phyloP scores from a whole-genome alignment of 1,284 basidiomycete species.

The Trichosporon sp. region DNA sequence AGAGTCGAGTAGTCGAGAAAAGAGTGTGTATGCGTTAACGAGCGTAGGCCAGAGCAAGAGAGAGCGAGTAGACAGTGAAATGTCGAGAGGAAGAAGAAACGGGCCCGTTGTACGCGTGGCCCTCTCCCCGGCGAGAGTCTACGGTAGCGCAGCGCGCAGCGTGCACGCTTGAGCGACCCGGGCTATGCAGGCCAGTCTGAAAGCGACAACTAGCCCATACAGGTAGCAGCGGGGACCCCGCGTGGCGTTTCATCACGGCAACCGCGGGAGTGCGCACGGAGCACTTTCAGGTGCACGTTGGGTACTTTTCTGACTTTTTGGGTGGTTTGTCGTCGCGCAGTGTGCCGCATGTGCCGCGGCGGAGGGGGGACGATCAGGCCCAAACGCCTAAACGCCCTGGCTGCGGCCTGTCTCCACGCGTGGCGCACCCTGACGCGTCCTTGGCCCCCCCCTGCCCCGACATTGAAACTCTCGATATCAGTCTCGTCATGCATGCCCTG shows the following conservation, averaged over 20 bases:
- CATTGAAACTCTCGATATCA: not conserved
- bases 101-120: not conserved
- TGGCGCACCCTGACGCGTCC: not conserved
- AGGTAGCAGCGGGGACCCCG: not conserved
- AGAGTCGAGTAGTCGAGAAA: not conserved
- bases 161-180: not conserved
- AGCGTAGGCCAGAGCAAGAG: not conserved
- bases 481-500: not conserved
- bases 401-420: too few species aligned
- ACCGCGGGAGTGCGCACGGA: conserved; percentile 14
- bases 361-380: not conserved
- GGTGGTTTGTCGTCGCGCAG: not conserved
- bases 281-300: not conserved
- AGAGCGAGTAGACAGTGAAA: not conserved
- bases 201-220: not conserved
- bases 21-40: not conserved
- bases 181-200: not conserved
- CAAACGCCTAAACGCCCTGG: not conserved
- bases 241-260: conserved; percentile 4
- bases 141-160: not conserved
- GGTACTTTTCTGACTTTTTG: not conserved
- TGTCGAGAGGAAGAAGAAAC: not conserved
- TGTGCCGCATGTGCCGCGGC: not conserved
- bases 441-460: too few species aligned
- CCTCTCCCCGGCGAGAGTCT: too few species aligned